These are phyloP conservation scores for Arctium lappa DNA, from an alignment of 129 eudicot genomes.

Conservation along the genomic window DNA sequence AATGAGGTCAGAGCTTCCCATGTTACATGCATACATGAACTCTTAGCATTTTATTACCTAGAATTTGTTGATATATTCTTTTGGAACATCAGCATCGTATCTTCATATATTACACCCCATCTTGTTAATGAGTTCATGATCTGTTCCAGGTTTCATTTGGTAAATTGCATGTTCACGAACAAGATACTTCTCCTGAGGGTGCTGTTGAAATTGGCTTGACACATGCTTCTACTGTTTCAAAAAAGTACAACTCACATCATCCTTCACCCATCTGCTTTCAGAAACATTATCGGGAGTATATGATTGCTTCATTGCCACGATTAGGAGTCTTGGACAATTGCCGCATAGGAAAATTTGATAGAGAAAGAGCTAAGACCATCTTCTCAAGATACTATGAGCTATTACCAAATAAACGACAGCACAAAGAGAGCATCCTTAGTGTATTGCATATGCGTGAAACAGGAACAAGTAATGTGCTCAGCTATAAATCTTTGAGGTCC, in stretches of 20 bases:
- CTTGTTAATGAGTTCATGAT: not conserved
- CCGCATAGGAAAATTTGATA: constrained; percentile 37
- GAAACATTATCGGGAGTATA: constrained; percentile 52
- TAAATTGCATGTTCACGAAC: constrained; percentile 35
- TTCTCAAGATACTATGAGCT: constrained; percentile 62
- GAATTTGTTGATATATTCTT: not conserved
- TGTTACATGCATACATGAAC: too few species aligned
- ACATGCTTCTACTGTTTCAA: constrained; percentile 23
- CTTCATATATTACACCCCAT: not conserved
- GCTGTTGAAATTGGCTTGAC: constrained; percentile 8
- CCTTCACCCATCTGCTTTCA: constrained; percentile 68
- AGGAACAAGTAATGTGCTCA: constrained; percentile 33
- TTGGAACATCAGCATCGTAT: not conserved
- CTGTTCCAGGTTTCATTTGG: constrained; percentile 37
- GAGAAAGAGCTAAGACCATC: constrained; percentile 44
- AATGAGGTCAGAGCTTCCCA: constrained; percentile 39
- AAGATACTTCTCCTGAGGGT: constrained; percentile 16
- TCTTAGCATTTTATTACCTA: not conserved
- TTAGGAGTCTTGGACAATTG: constrained; percentile 50
- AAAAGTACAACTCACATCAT: constrained; percentile 43
- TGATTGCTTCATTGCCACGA: constrained; percentile 46
- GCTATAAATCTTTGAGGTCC: constrained; percentile 24
- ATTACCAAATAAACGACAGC: constrained; percentile 58
- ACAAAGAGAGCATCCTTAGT: constrained; percentile 52
- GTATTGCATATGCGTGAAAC: constrained; percentile 68